Evolutionary conservation across 2,329 filamentous ascomycete species (phyloP), one percentile per base, ranked within the genome.

Genomic region (Neonectria neomacrospora): DNA sequence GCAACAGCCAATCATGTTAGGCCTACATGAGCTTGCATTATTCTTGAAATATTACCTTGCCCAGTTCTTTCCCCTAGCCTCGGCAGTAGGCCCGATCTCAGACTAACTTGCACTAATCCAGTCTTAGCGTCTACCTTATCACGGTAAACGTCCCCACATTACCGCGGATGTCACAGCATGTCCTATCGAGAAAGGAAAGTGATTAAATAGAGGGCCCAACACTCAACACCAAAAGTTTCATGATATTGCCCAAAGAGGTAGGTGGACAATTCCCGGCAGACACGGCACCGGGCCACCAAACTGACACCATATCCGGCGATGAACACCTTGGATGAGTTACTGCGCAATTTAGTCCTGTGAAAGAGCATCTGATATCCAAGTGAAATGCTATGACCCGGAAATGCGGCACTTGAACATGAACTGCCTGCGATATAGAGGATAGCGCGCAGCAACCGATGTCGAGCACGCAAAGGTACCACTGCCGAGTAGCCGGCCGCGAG

Each of bases 101-200:
- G 41, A 42, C 18, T 22, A 11, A 22, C 9, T 20, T 51, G n/a
- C 30, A 48, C 54, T 42, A 58, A 58, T 50, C 54, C 47, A 22
- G 22, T 20, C 2, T 23, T 22, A 50, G 45, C 14, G 22, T 42
- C 22, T 22, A 5, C n/a, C 16, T 23, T 58, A 58, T 41, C 45
- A 50, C 26, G 10, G 22, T 58, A 22, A n/a, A 44, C 54, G 45
- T 44, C 23, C 32, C 32, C 45, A 51, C 54, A 42, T 50, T 39
- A 52, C 63, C 45, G 37, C 50, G 42, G 28, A 64, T 65, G 42
- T 61, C 22, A 45, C 56, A 37, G 44, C 56, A 48, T 6, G 41
- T 32, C 20, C 63, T 34, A 42, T 65, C 51, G n/a, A 65, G 41
- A 65, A 52, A 57, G 61, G 63, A 59, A 65, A 65, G 62, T 65